Conservation (phyloP, 768 basidiomycete species). For the Piloderma croceum region DNA sequence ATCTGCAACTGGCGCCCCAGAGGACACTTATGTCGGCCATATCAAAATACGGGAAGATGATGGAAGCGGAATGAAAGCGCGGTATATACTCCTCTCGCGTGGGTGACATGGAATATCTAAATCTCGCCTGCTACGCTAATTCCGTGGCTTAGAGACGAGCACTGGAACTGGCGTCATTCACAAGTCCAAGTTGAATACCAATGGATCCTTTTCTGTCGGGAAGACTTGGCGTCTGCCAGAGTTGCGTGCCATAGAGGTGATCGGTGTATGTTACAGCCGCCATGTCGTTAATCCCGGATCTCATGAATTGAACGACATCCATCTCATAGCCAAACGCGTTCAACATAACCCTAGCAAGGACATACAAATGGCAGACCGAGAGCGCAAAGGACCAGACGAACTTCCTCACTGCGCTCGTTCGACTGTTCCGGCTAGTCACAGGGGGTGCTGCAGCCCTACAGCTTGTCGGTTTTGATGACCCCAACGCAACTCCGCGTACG, state of each 20-base stretch:
- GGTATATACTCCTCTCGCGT: constrained; percentile 91
- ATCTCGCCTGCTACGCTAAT: constrained; percentile 10
- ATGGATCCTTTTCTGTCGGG: constrained; percentile 92
- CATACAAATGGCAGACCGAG: constrained; percentile 89
- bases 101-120: constrained; percentile 31
- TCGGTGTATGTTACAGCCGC: constrained; percentile 50
- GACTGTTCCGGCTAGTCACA: constrained; percentile 49
- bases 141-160: constrained; percentile 47
- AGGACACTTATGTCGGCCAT: constrained; percentile 82
- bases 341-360: constrained; percentile 81
- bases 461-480: constrained; percentile 51
- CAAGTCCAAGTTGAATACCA: constrained; percentile 95
- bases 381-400: constrained; percentile 59
- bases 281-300: constrained; percentile 9
- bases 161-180: constrained; percentile 73
- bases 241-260: constrained; percentile 72
- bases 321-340: constrained; percentile 52
- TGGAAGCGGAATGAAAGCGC: constrained; percentile 70
- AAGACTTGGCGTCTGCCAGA: constrained; percentile 92
- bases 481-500: constrained; percentile 31
- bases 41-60: constrained; percentile 94
- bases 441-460: constrained; percentile 43
- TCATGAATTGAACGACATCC: too few species aligned
- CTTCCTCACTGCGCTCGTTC: constrained; percentile 66
- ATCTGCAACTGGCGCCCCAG: constrained; percentile 55